Evolutionary conservation across 2,329 filamentous ascomycete species (phyloP).

Genomic region (Penicillium sp.): DNA sequence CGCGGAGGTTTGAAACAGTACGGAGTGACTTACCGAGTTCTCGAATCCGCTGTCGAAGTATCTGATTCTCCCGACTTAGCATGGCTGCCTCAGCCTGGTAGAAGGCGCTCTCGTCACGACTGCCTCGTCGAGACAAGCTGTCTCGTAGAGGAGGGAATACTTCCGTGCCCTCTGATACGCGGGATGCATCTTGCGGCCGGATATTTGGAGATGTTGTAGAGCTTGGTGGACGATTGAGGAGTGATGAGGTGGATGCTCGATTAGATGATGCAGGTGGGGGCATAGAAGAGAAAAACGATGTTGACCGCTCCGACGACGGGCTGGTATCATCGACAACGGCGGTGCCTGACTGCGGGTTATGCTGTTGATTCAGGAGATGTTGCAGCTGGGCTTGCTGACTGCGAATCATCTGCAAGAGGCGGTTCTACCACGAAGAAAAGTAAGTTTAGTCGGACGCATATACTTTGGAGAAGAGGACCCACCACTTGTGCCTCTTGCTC

Average conservation of each 20-base stretch:
- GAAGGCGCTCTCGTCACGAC: constrained; percentile 44
- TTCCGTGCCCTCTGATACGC: constrained; percentile 24
- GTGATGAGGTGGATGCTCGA: constrained; percentile 33
- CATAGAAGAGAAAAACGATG: constrained; percentile 34
- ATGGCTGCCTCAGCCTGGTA: constrained; percentile 47
- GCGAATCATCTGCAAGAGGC: constrained; percentile 48
- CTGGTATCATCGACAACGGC: constrained; percentile 42
- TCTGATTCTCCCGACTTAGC: constrained; percentile 46
- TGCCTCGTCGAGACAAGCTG: constrained; percentile 32
- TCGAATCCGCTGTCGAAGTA: constrained; percentile 45
- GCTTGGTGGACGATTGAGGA: constrained; percentile 35
- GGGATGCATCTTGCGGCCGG: constrained; percentile 28
- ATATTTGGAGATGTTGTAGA: constrained; percentile 37
- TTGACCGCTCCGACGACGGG: constrained; percentile 41
- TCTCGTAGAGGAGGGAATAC: constrained; percentile 26
- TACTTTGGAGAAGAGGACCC: constrained; percentile 15
- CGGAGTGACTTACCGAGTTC: constrained; percentile 40
- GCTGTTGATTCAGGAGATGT: constrained; percentile 32
- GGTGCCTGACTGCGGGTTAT: constrained; percentile 25
- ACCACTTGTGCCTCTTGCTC: constrained; percentile 51
- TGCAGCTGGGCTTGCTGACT: constrained; percentile 46
- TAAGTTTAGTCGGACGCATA: background rate
- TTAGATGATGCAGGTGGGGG: constrained; percentile 26
- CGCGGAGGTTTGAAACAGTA: background rate
- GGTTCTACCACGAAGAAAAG: constrained; percentile 37